Conservation (phyloP, 352 stramenopile genomes). For the Globisporangium emineosum region DNA sequence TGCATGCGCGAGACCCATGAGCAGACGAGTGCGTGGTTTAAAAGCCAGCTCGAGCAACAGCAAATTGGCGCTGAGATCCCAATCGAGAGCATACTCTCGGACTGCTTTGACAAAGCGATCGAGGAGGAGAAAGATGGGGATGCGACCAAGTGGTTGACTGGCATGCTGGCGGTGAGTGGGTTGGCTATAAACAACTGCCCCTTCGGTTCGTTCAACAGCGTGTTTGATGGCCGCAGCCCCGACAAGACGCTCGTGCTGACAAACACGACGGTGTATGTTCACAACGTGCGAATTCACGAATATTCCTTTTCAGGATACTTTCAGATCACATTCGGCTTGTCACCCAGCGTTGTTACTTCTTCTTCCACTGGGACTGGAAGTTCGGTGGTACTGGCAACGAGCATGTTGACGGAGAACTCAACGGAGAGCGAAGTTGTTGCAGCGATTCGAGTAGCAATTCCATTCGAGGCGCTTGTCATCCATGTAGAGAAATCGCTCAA, state of each 20-base stretch:
- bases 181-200: slow-evolving; percentile 18
- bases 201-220: slow-evolving; percentile 19
- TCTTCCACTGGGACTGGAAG: not conserved
- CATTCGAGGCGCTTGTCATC: not conserved
- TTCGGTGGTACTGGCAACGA: not conserved
- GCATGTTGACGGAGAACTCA: not conserved
- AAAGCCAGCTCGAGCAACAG: not conserved
- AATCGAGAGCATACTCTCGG: not conserved
- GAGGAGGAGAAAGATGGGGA: not conserved
- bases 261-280: slow-evolving; percentile 3
- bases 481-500: slow-evolving; percentile 6
- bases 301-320: slow-evolving; percentile 18
- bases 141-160: slow-evolving; percentile 16
- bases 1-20: slow-evolving; percentile 10
- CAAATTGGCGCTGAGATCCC: not conserved
- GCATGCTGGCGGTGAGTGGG: slow-evolving; percentile 17
- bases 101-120: slow-evolving; percentile 5
- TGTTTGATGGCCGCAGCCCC: not conserved
- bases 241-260: slow-evolving; percentile 20
- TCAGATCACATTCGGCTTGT: slow-evolving; percentile 7
- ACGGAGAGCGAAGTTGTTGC: not conserved
- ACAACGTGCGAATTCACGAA: not conserved
- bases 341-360: not conserved
- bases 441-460: not conserved
- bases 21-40: not conserved